A percentile compares a stretch with the other conserved stretches of the same genome.
Evolutionary conservation across 2,329 filamentous ascomycete species (phyloP).

Genomic region (Dryadomyces quercivorus): DNA sequence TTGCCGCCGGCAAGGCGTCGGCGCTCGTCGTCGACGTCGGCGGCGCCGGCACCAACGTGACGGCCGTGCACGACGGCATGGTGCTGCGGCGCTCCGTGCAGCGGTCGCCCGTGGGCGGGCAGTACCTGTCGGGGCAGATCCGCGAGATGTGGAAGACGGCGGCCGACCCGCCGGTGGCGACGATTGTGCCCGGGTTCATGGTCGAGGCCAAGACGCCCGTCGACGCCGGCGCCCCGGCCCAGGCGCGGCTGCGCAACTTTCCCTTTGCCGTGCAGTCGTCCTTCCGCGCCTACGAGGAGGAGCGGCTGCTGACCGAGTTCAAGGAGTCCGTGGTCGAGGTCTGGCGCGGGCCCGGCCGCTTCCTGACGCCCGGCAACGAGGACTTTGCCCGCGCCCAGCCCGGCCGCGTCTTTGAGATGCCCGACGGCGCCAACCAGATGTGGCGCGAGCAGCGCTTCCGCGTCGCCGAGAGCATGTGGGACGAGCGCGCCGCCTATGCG

Average conservation of each 20-base stretch:
- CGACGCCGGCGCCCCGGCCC: constrained; percentile 69
- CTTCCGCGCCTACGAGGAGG: constrained; percentile 77
- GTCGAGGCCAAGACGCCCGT: constrained; percentile 80
- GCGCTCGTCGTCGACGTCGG: constrained; percentile 88
- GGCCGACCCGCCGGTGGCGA: constrained; percentile 55
- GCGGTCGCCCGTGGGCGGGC: constrained; percentile 72
- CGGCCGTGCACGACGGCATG: constrained; percentile 88
- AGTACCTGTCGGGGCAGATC: constrained; percentile 83
- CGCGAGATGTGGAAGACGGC: constrained; percentile 56
- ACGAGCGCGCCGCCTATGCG: constrained; percentile 60
- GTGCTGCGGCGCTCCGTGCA: constrained; percentile 83
- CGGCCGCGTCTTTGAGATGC: constrained; percentile 89
- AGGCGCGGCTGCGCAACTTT: constrained; percentile 64
- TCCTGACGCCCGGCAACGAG: constrained; percentile 55
- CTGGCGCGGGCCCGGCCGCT: constrained; percentile 70
- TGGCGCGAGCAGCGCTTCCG: constrained; percentile 82
- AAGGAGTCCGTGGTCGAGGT: constrained; percentile 95
- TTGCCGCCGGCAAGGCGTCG: constrained; percentile 85
- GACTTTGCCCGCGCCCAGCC: constrained; percentile 62
- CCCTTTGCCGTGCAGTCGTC: constrained; percentile 48
- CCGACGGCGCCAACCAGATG: constrained; percentile 90
- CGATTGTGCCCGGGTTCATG: constrained; percentile 70
- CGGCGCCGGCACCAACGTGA: constrained; percentile 77
- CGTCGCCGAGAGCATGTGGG: constrained; percentile 82
- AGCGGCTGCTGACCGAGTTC: constrained; percentile 87